These are phyloP conservation scores for Miscanthus sacchariflorus DNA, from an alignment of 202 grass and related monocot genomes.

Conservation along the genomic window DNA sequence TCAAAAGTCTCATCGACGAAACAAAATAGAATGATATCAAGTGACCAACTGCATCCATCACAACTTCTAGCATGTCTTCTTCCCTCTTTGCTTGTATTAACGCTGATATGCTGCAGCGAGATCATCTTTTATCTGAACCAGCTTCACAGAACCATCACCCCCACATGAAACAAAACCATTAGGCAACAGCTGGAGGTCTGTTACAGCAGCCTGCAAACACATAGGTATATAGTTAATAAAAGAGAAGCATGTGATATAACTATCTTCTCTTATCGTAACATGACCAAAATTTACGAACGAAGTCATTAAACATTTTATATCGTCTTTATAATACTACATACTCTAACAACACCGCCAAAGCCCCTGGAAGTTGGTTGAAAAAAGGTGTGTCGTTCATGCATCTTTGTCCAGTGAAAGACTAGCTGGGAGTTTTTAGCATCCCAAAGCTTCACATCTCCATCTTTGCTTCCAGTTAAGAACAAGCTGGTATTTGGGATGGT, in stretches of 20 bases:
- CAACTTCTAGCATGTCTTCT: slow-evolving; percentile 27
- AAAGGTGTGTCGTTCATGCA: slow-evolving; percentile 98
- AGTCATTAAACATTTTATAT: slow-evolving; percentile 33
- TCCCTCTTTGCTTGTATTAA: slow-evolving; percentile 48
- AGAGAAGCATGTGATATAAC: slow-evolving; percentile 3
- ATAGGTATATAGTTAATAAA: slow-evolving; percentile 32
- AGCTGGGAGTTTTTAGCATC: slow-evolving; percentile 89
- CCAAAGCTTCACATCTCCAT: slow-evolving; percentile 99
- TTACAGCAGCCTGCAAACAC: slow-evolving; percentile 85
- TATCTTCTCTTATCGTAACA: slow-evolving; percentile 25
- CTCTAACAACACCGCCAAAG: slow-evolving; percentile 89
- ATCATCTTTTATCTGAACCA: slow-evolving; percentile 76
- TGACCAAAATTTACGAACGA: slow-evolving; percentile 30
- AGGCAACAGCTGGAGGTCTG: slow-evolving; percentile 79
- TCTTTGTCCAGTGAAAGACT: slow-evolving; percentile 84
- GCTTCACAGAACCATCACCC: slow-evolving; percentile 94
- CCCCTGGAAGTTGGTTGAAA: slow-evolving; percentile 91
- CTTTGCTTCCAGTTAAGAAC: slow-evolving; percentile 98
- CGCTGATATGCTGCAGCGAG: slow-evolving; percentile 32
- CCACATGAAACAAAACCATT: slow-evolving; percentile 90
- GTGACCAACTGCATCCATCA: slow-evolving; percentile 26
- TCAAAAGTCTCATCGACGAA: slow-evolving; percentile 11
- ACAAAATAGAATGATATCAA: slow-evolving; percentile 28
- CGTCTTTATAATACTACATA: slow-evolving; percentile 51
- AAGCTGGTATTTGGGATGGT: slow-evolving; percentile 85